A percentile compares a stretch with the other conserved stretches of the same genome.
phyloP scores from a whole-genome alignment of 148 eudicot genomes.

The Selenicereus undatus region DNA sequence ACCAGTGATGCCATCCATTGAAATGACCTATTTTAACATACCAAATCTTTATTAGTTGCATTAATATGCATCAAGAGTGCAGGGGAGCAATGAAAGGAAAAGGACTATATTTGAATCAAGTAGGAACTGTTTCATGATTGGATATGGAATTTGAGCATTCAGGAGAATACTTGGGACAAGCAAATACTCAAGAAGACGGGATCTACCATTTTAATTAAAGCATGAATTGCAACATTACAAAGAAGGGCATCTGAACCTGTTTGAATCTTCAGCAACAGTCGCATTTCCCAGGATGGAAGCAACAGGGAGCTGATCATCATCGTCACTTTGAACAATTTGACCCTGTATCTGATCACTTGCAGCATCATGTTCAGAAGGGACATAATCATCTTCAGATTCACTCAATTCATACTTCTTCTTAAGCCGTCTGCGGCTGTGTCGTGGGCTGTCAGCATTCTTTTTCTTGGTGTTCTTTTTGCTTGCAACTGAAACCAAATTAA shows the following conservation, averaged over 20 bases:
- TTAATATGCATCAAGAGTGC: too few species aligned
- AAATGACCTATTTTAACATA: neutral
- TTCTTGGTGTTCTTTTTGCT: constrained; percentile 29
- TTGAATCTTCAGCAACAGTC: constrained; percentile 22
- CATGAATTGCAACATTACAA: neutral
- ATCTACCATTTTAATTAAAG: neutral
- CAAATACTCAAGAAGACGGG: constrained; percentile 5
- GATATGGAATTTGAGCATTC: neutral
- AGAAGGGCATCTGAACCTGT: constrained; percentile 37
- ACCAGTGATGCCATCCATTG: neutral
- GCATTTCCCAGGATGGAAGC: constrained; percentile 38
- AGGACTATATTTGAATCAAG: neutral
- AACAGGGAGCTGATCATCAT: constrained; percentile 39
- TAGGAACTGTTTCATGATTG: neutral
- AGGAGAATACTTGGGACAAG: neutral
- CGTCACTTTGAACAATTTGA: constrained; percentile 39
- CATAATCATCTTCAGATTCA: constrained; percentile 57
- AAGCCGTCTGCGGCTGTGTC: constrained; percentile 35
- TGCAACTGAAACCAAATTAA: constrained; percentile 26
- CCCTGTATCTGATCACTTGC: constrained; percentile 1
- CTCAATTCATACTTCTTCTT: constrained; percentile 46
- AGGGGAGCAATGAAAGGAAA: too few species aligned
- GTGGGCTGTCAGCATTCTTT: constrained; percentile 29
- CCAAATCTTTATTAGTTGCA: too few species aligned
- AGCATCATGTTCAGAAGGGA: constrained; percentile 13